Base-by-base conservation (phyloP, 495 filamentous ascomycete species). In the Annulohypoxylon moriforme region DNA sequence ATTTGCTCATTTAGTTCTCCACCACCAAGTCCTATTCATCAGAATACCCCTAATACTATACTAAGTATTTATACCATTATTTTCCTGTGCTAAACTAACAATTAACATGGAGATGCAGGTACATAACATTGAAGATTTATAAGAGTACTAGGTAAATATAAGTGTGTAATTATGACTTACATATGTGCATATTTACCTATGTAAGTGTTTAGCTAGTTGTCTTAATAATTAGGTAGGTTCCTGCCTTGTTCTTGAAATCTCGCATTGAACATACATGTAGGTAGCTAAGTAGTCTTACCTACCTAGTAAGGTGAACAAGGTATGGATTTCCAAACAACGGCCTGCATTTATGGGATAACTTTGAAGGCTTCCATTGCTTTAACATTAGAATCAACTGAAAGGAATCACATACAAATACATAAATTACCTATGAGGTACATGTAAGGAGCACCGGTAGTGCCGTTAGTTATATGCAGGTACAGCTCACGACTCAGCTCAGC, bases 401-500 rank as follows among this genome's bases (percentile, higher is more conserved):
- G 3, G 18, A 11, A n/a, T 49, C 20, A 25, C 46, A 2, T 24
- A 4, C 18, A 47, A 47, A 16, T 22, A 7, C 42, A 7, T 0
- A 36, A 36, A 11, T 7, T 18, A n/a, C 6, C 14, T 16, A 42
- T 42, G 4, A 29, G 27, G 36, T 40, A 49, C 27, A 33, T 10
- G 50, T 34, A 27, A 55, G 27, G 50, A 27, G 24, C 50, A 6
- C 40, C 40, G 27, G 27, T 25, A 13, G 24, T 53, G 25, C 49
- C 25, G 49, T 53, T 3, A 8, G 20, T 13, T 5, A 47, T 34
- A 58, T 60, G 58, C 58, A 60, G 38, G 58, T 46, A 60, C 55
- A 58, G 34, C 55, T 58, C 33, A 58, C 33, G 11, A 58, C 27
- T 6, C 50, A 55, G 27, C 55, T 58, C 55, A 58, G 33, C 55